phyloP scores from a whole-genome alignment of 164 flowering plant genomes.

The Vitis riparia region DNA sequence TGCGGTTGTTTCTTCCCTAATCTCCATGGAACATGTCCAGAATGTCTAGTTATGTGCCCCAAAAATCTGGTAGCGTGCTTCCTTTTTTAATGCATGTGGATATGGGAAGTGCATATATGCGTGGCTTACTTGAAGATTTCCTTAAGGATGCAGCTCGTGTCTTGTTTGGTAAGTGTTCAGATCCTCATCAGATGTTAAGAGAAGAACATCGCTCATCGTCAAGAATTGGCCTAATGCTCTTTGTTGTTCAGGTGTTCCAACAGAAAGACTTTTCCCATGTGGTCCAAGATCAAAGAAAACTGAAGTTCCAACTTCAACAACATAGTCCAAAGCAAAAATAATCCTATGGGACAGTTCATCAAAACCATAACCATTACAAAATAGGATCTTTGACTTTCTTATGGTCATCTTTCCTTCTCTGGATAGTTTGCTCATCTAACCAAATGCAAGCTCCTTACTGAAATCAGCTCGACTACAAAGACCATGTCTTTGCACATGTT shows the following conservation, averaged over 20 bases:
- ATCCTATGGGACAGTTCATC: slow-evolving; percentile 80
- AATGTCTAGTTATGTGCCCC: no score
- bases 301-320: slow-evolving; percentile 80
- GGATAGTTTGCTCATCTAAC: slow-evolving; percentile 70
- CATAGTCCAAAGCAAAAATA: slow-evolving; percentile 62
- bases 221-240: slow-evolving; percentile 61
- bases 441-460: slow-evolving; percentile 61
- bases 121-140: no score
- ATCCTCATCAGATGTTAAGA: slow-evolving; percentile 93
- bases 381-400: slow-evolving; percentile 65
- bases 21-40: no score
- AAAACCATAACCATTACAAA: slow-evolving; percentile 94
- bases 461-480: slow-evolving; percentile 75
- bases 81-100: no score
- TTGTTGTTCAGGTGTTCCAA: slow-evolving; percentile 76
- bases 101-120: no score
- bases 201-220: slow-evolving; percentile 90
- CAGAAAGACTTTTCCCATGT: slow-evolving; percentile 76
- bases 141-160: no score
- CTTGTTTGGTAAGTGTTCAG: no score
- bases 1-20: no score
- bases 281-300: slow-evolving; percentile 99
- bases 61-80: no score
- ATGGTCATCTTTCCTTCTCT: slow-evolving; percentile 62
- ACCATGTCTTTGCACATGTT: slow-evolving; percentile 88